Evolutionary conservation across 2,329 filamentous ascomycete genomes (phyloP), one percentile per base, ranked within the genome.

Genomic region (Cytospora mali): DNA sequence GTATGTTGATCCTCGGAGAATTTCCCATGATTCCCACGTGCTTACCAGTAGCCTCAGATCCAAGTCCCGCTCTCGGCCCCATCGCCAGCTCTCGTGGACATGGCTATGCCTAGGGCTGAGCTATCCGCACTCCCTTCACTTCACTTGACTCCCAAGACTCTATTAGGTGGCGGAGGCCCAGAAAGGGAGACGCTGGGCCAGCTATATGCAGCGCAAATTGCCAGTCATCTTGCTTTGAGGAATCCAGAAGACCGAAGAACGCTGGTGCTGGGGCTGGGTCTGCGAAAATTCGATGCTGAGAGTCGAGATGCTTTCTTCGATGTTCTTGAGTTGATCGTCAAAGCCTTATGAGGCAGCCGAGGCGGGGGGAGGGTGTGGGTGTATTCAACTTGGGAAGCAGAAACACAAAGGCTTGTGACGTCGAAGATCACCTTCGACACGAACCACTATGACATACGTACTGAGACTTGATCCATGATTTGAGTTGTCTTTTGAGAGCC

Each of bases 131-230:
- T 98, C 0, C 95, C 95, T 0, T 86, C 92, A 61, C 83, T 88
- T 35, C 89, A 95, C 69, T 82, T 98, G 49, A 96, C 92, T 0
- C 92, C 95, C 1, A 94, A 88, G 42, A 96, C 93, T 0, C 79
- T 99, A 3, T 81, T 99, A 0, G 95, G 95, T 2, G 93, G 90
- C 11, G 92, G 93, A 52, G 87, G 89, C 33, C 83, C 89, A 58
- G 88, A 91, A 53, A 84, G 93, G 50, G 93, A 97, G 71, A 91
- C 90, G 0, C 75, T 96, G 6, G 94, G 92, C 1, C 93, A 97
- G 74, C 85, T 97, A 1, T 89, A 96, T 71, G 93, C 93, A 3
- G 91, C 91, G 50, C 94, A 97, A 71, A 89, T 98, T 68, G 95
- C 90, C 6, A 96, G 88, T 71, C 85, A 89, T 46, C 84, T 99